Conservation (phyloP, 768 basidiomycete species). For the Megacollybia marginata region DNA sequence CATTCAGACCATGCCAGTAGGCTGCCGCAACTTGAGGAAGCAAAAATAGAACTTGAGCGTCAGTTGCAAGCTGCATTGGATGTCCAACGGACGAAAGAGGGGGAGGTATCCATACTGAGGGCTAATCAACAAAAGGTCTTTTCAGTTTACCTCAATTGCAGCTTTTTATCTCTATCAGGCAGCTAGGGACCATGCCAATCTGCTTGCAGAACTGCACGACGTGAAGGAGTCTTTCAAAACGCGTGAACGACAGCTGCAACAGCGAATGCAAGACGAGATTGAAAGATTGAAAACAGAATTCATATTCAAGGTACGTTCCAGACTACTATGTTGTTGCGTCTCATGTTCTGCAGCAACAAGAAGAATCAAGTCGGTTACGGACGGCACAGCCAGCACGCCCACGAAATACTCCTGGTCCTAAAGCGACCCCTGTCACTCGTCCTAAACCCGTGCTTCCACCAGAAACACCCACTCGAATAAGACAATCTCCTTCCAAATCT, state of each 20-base stretch:
- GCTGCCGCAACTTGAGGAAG: slow-evolving; percentile 35
- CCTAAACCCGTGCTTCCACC: too few relatives aligned
- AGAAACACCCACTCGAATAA: too few relatives aligned
- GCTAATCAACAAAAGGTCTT: slow-evolving; percentile 48
- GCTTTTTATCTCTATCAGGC: slow-evolving; percentile 27
- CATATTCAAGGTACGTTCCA: slow-evolving; percentile 53
- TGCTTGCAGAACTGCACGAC: slow-evolving; percentile 46
- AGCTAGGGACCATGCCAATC: slow-evolving; percentile 49
- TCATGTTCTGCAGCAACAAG: too few relatives aligned
- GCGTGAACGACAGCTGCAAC: slow-evolving; percentile 46
- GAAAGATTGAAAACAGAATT: slow-evolving; percentile 65
- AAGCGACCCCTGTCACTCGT: too few relatives aligned
- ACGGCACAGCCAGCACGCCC: too few relatives aligned
- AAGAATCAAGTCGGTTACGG: too few relatives aligned
- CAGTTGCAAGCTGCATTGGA: slow-evolving; percentile 42
- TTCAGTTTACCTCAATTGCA: not conserved
- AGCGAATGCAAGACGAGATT: slow-evolving; percentile 58
- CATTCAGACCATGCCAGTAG: too few relatives aligned
- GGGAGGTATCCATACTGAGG: slow-evolving; percentile 63
- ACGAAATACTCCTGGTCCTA: too few relatives aligned
- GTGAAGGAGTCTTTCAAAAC: slow-evolving; percentile 57
- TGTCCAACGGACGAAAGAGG: slow-evolving; percentile 52
- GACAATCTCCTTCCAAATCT: too few relatives aligned
- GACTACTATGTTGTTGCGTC: too few relatives aligned
- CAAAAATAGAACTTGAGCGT: slow-evolving; percentile 38